Base-by-base conservation (phyloP, 2,329 filamentous ascomycete species). In the Pestalotiopsis fici region DNA sequence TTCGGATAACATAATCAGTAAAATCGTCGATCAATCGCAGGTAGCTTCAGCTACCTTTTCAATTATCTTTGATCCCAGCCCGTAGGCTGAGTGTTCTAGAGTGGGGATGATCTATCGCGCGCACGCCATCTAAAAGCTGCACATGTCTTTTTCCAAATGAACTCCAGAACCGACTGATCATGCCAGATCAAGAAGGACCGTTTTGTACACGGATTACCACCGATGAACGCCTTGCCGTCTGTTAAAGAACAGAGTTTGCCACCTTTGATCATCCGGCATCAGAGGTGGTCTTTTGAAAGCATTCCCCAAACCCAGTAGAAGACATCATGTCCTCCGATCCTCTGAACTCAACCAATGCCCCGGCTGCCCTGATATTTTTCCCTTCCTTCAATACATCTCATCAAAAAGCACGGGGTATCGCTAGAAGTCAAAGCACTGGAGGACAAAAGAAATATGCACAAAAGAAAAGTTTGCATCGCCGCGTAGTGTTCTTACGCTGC, bases 341-440 rank as follows among this genome's bases (percentile, higher is more conserved):
- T 55, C 55, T 62, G 64, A 54, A 37, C n/a, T 25, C 55, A 23
- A 66, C 21, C 37, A 35, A 66, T 25, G 37, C 57, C 57, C 64
- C 57, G 55, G 23, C 23, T 23, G 43, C 13, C 54, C 50, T 43
- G 28, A 56, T 56, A 11, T 59, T 31, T 13, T 43, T 43, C 35
- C 35, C 21, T 57, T 31, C 61, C 28, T 15, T n/a, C 67, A 64
- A 47, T 61, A 31, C n/a, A 63, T 55, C 47, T 65, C 56, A 37
- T 64, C 27, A 65, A 63, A 64, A 69, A 65, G 69, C 70, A 75
- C 72, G 74, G 76, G 76, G 76, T 78, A 78, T 78, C 76, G 76
- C 71, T 69, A 68, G 65, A 69, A 75, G 71, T 35, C 67, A 72
- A 71, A 65, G 47, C 59, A 68, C 47, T 62, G 67, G 65, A 74